Conservation (phyloP, 352 stramenopile species). For the Peronosclerospora sorghi region DNA sequence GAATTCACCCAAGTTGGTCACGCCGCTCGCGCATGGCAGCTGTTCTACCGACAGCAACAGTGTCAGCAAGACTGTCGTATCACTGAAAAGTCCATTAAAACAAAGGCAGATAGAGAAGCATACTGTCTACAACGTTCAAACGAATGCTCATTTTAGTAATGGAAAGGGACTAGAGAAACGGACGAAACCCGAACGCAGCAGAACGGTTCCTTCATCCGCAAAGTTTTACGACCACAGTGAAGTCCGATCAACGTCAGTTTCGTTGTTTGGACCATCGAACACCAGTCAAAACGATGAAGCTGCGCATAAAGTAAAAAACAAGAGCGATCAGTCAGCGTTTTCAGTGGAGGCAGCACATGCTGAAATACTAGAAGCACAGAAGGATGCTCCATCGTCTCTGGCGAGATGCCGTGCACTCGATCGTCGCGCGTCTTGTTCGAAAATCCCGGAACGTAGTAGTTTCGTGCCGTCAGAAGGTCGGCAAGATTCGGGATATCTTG, state of each 20-base stretch:
- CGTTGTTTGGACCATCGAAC: slow-evolving; percentile 9
- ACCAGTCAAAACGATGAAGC: slow-evolving; percentile 1
- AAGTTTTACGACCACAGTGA: slow-evolving; percentile 15
- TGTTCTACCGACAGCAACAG: background rate
- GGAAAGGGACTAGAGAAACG: slow-evolving; percentile 14
- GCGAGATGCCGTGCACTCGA: slow-evolving; percentile 25
- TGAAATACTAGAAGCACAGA: slow-evolving; percentile 14
- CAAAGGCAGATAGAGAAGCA: background rate
- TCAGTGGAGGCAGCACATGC: slow-evolving; percentile 1
- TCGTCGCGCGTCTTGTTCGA: slow-evolving; percentile 38
- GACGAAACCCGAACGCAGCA: slow-evolving; percentile 13
- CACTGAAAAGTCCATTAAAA: background rate
- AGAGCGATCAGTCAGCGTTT: slow-evolving; percentile 3
- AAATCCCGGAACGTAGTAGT: slow-evolving; percentile 7
- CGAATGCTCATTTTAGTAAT: background rate
- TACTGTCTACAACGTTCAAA: background rate
- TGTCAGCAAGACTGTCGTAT: background rate
- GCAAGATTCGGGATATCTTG: slow-evolving; percentile 6
- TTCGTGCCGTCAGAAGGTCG: slow-evolving; percentile 3
- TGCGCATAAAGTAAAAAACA: background rate
- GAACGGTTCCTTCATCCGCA: slow-evolving; percentile 5
- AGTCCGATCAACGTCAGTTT: slow-evolving; percentile 31
- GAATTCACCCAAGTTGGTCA: background rate
- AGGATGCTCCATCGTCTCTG: slow-evolving; percentile 2
- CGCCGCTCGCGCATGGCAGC: background rate